Conservation (phyloP, 805 yeast genomes). For the Candida maesae region DNA sequence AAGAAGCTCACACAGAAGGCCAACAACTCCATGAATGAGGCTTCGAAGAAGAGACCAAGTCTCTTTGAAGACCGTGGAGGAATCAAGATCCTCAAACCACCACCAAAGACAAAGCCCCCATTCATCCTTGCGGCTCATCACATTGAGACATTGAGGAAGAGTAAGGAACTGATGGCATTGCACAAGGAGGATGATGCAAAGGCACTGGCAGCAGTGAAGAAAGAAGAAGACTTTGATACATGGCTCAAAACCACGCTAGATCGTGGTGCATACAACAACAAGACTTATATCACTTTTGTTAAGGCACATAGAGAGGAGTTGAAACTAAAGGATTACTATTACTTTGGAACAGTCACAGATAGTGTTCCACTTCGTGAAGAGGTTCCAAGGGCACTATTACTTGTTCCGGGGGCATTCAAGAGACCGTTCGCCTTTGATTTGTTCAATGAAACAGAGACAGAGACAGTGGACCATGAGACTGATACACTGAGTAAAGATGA, state of each 20-base stretch:
- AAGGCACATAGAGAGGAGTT: constrained; percentile 2
- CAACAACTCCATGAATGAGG: not conserved
- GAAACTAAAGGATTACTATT: constrained; percentile 11
- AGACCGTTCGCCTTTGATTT: not conserved
- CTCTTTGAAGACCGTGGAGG: constrained; percentile 8
- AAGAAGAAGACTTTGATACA: constrained; percentile 11
- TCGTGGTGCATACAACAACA: constrained; percentile 5
- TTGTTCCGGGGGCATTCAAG: constrained; percentile 2
- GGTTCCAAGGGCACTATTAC: not conserved
- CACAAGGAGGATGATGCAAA: constrained; percentile 11
- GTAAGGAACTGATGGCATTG: constrained; percentile 4
- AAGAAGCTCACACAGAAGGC: not conserved
- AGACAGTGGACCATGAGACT: not conserved
- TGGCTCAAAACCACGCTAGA: constrained; percentile 6
- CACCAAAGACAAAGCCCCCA: constrained; percentile 2
- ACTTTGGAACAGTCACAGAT: constrained; percentile 1
- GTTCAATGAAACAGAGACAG: constrained; percentile 2
- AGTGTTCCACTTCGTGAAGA: not conserved
- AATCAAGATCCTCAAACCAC: constrained; percentile 2
- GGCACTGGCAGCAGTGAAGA: constrained; percentile 4
- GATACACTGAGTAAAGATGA: not conserved
- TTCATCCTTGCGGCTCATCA: not conserved
- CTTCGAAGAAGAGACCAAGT: constrained; percentile 3
- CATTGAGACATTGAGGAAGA: constrained; percentile 6
- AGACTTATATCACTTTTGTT: constrained; percentile 6